Evolutionary conservation across 805 yeast species (phyloP).

Genomic region (Blastobotrys peoriensis): DNA sequence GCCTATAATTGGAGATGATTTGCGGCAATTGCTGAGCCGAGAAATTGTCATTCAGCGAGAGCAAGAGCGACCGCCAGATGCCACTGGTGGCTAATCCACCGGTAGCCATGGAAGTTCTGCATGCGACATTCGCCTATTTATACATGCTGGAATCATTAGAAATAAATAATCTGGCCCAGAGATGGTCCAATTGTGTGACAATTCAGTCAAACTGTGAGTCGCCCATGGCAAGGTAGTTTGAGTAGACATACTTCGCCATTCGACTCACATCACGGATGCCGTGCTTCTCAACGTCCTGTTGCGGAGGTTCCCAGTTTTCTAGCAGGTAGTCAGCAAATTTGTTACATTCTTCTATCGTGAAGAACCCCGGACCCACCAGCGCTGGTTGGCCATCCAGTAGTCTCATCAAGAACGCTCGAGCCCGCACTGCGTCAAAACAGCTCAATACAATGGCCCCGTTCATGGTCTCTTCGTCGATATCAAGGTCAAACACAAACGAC

Average conservation of each 20-base stretch:
- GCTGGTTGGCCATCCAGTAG: background rate
- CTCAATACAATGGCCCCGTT: background rate
- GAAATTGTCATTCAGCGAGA: slow-evolving; percentile 64
- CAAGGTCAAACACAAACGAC: background rate
- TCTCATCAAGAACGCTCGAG: background rate
- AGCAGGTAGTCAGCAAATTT: background rate
- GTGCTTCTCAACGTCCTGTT: background rate
- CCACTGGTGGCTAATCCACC: slow-evolving; percentile 29
- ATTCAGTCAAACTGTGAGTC: too few relatives aligned
- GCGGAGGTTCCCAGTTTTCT: background rate
- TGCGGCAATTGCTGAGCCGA: slow-evolving; percentile 55
- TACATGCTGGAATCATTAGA: too few relatives aligned
- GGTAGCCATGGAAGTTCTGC: too few relatives aligned
- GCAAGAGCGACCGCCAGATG: slow-evolving; percentile 32
- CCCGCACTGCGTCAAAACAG: background rate
- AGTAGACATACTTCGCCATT: background rate
- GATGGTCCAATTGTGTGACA: too few relatives aligned
- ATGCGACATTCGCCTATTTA: too few relatives aligned
- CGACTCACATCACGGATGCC: background rate
- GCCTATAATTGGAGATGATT: slow-evolving; percentile 39
- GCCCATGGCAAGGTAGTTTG: background rate
- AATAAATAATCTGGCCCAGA: too few relatives aligned
- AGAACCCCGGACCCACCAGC: background rate
- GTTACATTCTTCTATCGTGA: background rate
- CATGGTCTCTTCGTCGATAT: background rate